Evolutionary conservation across 2,329 filamentous ascomycete genomes (phyloP), one percentile per base, ranked within the genome.

Genomic region (Ambrosiella xylebori): DNA sequence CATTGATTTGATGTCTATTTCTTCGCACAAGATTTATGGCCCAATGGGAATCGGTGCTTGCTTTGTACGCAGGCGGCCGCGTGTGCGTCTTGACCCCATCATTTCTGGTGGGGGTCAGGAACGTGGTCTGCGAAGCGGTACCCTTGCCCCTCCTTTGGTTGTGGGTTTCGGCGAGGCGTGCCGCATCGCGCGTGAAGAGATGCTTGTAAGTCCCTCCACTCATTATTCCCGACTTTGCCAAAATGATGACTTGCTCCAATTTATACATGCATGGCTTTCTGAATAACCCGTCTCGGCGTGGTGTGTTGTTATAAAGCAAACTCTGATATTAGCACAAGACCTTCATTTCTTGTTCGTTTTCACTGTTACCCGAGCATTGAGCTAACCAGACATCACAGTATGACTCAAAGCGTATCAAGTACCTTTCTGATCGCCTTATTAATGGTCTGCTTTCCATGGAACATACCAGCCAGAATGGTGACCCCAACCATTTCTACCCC

Each of bases 1-100:
- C 70, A 85, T 98, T 63, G 93, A 98, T 68, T 74, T 98, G 67
- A 96, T 98, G 91, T 97, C 91, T 37, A 96, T 98, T 61, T 97
- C 93, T 7, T 90, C 88, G 37, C 93, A 98, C 74, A 98, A 98
- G 73, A 95, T 98, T 57, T 98, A 98, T 68, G 93, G 93, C 35
- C 93, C 93, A 57, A 98, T 95, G 76, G 93, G 93, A 39, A 87
- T 98, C 59, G 93, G 93, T 60, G 93, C 93, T 60, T 98, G 93
- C 73, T 98, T 91, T 67, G 88, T 98, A 54, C 85, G 93, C 66
- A 82, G 93, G 73, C 80, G 93, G 59, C 93, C 93, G 1, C 84
- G 91, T 69, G 93, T 98, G 64, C 87, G 93, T 71, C 75, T 98
- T 59, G 93, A 98, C 61, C 93, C 93, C 55, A 85, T 98, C 68